Evolutionary conservation across 352 stramenopile genomes (phyloP).

Genomic region (Pythium sp.): DNA sequence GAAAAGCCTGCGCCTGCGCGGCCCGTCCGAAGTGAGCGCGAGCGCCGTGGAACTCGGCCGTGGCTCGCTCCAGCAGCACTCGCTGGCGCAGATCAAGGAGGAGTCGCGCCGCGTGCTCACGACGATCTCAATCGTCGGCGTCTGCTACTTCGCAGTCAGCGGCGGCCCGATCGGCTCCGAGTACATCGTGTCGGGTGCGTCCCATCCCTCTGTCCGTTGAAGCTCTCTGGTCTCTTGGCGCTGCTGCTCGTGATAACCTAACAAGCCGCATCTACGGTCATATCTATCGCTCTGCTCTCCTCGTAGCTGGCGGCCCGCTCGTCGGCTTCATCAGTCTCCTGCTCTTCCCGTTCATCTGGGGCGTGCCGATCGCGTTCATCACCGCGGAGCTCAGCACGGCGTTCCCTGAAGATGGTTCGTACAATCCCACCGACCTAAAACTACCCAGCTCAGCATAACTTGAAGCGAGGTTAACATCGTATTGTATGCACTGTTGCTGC

Average conservation of each 20-base stretch:
- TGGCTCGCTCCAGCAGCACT: slow-evolving; percentile 27
- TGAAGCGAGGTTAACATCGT: not conserved
- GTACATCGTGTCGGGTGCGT: slow-evolving; percentile 41
- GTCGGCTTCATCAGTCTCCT: slow-evolving; percentile 85
- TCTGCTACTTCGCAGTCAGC: slow-evolving; percentile 59
- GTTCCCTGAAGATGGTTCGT: slow-evolving; percentile 76
- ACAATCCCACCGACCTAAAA: not conserved
- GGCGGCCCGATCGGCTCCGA: slow-evolving; percentile 40
- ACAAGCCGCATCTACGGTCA: not conserved
- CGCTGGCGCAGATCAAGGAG: slow-evolving; percentile 39
- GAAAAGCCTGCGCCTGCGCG: slow-evolving; percentile 19
- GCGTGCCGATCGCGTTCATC: slow-evolving; percentile 88
- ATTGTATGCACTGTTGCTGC: not conserved
- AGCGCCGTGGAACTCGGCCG: slow-evolving; percentile 31
- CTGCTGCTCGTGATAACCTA: not conserved
- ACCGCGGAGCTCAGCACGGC: slow-evolving; percentile 90
- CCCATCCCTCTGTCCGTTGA: no score
- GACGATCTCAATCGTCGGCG: slow-evolving; percentile 50
- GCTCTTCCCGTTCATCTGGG: slow-evolving; percentile 89
- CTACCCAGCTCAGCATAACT: not conserved
- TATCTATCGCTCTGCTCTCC: not conserved
- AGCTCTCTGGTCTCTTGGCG: not conserved
- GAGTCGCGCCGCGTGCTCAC: slow-evolving; percentile 45
- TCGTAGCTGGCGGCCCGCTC: slow-evolving; percentile 44
- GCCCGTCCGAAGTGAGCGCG: slow-evolving; percentile 27